Evolutionary conservation across 2,329 filamentous ascomycete species (phyloP), one percentile per base, ranked within the genome.

Genomic region (Ascochyta viciae-villosae): DNA sequence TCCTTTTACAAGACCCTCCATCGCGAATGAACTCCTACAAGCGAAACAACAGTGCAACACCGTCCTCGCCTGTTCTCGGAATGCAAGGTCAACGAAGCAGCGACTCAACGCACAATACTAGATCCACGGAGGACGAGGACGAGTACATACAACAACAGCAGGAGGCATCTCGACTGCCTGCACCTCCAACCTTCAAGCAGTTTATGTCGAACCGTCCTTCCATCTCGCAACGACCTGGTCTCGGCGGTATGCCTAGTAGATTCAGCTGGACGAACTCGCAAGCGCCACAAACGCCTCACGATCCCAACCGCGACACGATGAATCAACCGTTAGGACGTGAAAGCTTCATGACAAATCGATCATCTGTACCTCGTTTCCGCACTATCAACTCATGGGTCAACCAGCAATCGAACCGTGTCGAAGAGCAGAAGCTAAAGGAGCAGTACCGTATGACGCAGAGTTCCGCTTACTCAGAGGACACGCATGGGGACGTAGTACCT

Each of bases 221-320:
- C 6, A 64, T 65, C 15, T 71, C 73, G 16, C 64, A 69, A 42
- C 63, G 67, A 16, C 63, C 66, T n/a, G 68, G 61, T 12, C 46
- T 66, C 27, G 65, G 60, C 13, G 68, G 66, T 6, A 71, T 74
- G 50, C 57, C 65, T 39, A 71, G 67, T 48, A 57, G 69, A 29
- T 77, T 77, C 63, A 76, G 73, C 57, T 77, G 75, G 75, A 77
- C 75, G 6, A 77, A 77, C 47, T 75, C 74, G 0, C 68, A 77
- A 33, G 74, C 74, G 22, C 71, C 75, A 26, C 72, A 75, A 53
- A 77, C 75, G 12, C 74, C 75, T 0, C 66, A 70, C n/a, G 73
- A 74, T 19, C 53, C 67, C 5, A 61, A 50, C 2, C 66, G 66
- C 23, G 72, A 75, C 51, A 70, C 68, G 9, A 57, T 63, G 29